A percentile compares a stretch with the other conserved stretches of the same genome.
These are phyloP conservation scores for Irpex sp. DNA, from an alignment of 1,284 basidiomycete genomes.

Conservation along the genomic window DNA sequence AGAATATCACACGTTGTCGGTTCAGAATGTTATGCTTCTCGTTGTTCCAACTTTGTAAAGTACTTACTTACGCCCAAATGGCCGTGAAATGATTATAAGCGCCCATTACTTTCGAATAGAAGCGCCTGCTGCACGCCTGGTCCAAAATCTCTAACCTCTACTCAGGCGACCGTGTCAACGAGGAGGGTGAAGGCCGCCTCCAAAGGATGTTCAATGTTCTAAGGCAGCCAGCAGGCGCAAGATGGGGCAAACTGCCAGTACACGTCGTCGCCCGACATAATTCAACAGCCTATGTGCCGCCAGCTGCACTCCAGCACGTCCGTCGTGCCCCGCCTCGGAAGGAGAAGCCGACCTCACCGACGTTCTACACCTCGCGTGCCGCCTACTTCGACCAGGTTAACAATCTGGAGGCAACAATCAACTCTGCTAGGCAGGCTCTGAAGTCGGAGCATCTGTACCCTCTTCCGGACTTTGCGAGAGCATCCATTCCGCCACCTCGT, in stretches of 20 bases:
- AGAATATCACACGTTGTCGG: too few relatives aligned
- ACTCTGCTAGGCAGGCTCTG: conserved; percentile 56
- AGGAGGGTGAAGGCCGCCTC: neutral
- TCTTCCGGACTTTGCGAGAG: conserved; percentile 68
- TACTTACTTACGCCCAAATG: too few relatives aligned
- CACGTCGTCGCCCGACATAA: conserved; percentile 7
- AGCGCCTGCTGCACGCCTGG: neutral
- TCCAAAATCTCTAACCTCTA: neutral
- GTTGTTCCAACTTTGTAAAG: too few relatives aligned
- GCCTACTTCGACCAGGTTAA: conserved; percentile 74
- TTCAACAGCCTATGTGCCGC: conserved; percentile 30
- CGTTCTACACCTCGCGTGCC: conserved; percentile 87
- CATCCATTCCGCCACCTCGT: conserved; percentile 53
- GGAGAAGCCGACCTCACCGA: conserved; percentile 52
- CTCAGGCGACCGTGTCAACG: conserved; percentile 1
- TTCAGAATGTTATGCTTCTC: too few relatives aligned
- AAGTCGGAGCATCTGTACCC: conserved; percentile 71
- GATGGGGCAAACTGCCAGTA: neutral
- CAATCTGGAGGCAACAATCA: conserved; percentile 65
- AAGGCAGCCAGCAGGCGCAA: conserved; percentile 5
- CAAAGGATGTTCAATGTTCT: conserved; percentile 15
- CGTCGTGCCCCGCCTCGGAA: conserved; percentile 22
- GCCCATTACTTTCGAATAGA: neutral
- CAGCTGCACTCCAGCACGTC: conserved; percentile 23
- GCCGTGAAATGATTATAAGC: neutral